phyloP scores from a whole-genome alignment of 768 basidiomycete species.

The Paxillus involutus region DNA sequence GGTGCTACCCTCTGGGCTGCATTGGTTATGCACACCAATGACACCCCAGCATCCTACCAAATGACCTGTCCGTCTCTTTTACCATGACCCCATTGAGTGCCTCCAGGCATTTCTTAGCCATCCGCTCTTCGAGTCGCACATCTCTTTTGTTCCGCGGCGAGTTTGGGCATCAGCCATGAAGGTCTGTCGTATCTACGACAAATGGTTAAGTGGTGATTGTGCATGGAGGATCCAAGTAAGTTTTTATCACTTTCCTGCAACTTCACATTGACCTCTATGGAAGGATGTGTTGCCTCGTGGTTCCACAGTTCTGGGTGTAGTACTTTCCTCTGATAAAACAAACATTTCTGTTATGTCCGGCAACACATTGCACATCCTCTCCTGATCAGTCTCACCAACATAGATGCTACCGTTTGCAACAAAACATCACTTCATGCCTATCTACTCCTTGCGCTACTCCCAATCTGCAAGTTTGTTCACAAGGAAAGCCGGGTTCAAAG shows the following conservation, averaged over 20 bases:
- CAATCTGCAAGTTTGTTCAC: background rate
- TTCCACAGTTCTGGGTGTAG: background rate
- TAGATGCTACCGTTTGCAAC: background rate
- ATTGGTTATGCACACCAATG: background rate
- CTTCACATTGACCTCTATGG: background rate
- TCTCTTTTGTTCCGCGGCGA: background rate
- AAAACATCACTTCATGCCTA: background rate
- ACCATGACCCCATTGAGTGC: background rate
- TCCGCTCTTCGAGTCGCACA: background rate
- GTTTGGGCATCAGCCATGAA: background rate
- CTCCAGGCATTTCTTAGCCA: conserved; percentile 1
- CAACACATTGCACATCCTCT: background rate
- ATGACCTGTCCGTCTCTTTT: background rate
- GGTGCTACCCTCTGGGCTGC: background rate
- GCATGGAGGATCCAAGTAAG: background rate
- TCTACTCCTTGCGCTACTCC: background rate
- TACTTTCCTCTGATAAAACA: background rate
- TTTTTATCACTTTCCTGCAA: no score
- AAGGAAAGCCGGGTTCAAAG: background rate
- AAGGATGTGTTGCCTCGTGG: background rate
- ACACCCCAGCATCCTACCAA: background rate
- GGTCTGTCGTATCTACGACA: background rate
- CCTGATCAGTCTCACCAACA: background rate
- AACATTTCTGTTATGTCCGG: background rate
- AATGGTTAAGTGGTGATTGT: background rate